Percentiles rank a stretch among this genome's conserved stretches.
Evolutionary conservation across 108 stramenopile genomes (phyloP).

Genomic region (Cyclotella distinguenda): DNA sequence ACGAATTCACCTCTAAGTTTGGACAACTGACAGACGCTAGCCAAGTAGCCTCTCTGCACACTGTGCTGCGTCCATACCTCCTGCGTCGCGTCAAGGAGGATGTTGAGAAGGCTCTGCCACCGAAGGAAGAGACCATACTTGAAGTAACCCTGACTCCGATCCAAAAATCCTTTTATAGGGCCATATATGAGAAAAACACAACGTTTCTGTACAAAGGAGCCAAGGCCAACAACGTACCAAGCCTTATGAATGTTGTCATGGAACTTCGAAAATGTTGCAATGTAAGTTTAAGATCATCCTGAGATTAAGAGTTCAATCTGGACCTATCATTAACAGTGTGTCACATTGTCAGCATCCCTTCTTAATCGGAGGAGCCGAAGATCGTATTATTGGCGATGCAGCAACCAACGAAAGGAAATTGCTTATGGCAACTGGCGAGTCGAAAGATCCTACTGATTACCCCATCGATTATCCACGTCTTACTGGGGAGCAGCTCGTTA

Average conservation of each 20-base stretch:
- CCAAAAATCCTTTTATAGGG: conserved; percentile 97
- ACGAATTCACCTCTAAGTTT: conserved; percentile 80
- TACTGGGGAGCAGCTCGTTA: conserved; percentile 83
- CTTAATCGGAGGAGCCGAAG: conserved; percentile 82
- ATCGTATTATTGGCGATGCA: conserved; percentile 78
- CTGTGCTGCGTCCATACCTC: conserved; percentile 89
- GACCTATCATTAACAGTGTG: background rate
- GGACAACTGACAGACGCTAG: conserved; percentile 80
- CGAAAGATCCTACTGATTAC: conserved; percentile 10
- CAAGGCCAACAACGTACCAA: conserved; percentile 81
- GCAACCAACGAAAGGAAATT: conserved; percentile 45
- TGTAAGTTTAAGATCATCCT: conserved; percentile 37
- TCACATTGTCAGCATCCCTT: conserved; percentile 62
- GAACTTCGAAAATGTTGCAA: conserved; percentile 97
- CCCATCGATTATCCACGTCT: conserved; percentile 59
- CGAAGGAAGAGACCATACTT: conserved; percentile 96
- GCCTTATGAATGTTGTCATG: conserved; percentile 98
- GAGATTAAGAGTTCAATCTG: background rate
- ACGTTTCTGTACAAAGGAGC: conserved; percentile 81
- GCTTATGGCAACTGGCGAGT: conserved; percentile 14
- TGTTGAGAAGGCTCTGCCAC: conserved; percentile 94
- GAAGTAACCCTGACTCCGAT: conserved; percentile 94
- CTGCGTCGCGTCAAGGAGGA: conserved; percentile 97
- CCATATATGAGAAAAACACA: conserved; percentile 96
- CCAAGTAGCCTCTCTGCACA: conserved; percentile 90